Evolutionary conservation across 163 green algal species (phyloP), one percentile per base, ranked within the genome.

Genomic region (Volvox carteri): DNA sequence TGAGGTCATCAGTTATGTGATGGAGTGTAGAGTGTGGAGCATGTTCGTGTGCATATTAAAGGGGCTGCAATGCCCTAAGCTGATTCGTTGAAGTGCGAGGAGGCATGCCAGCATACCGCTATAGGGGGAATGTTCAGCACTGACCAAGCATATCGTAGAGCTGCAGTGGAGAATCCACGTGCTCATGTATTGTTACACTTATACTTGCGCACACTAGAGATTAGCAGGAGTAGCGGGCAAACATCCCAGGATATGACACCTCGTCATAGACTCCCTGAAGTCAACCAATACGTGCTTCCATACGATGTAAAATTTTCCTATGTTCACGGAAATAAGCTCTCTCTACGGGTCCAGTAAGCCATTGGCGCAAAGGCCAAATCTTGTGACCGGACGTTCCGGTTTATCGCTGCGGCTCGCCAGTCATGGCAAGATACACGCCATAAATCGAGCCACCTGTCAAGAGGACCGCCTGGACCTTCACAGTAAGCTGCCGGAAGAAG

Each of bases 331-430:
- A 30, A 12, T 30, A 28, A 65, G 5, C 54, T 30, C 73, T 81
- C 23, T 14, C 42, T 65, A 44, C 7, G 1, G 19, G 68, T 8
- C 33, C 33, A 70, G 1, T 84, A 84, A 84, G 50, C 50, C 48
- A 70, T 9, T 23, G 52, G 48, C 48, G 74, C 46, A 18, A 50
- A 30, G 9, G 14, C 73, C 37, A 16, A 19, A 39, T 18, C 12
- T 80, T 23, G 8, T 28, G 18, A 50, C 73, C 42, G 44, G 44
- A 44, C 5, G 2, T 16, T 44, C 41, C 18, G 30, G 25, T 39
- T 84, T 50, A 89, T 21, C 84, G 84, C 84, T 84, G 84, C 11
- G 72, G 25, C 84, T 89, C 84, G 41, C 28, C 44, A 42, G 78
- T 76, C 54, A 89, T 65, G 39, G 76, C 39, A 0, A 84, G 39